Percentiles rank a stretch among this genome's conserved stretches.
Evolutionary conservation across 2,329 filamentous ascomycete genomes (phyloP).

Genomic region (Alternaria arbusti): DNA sequence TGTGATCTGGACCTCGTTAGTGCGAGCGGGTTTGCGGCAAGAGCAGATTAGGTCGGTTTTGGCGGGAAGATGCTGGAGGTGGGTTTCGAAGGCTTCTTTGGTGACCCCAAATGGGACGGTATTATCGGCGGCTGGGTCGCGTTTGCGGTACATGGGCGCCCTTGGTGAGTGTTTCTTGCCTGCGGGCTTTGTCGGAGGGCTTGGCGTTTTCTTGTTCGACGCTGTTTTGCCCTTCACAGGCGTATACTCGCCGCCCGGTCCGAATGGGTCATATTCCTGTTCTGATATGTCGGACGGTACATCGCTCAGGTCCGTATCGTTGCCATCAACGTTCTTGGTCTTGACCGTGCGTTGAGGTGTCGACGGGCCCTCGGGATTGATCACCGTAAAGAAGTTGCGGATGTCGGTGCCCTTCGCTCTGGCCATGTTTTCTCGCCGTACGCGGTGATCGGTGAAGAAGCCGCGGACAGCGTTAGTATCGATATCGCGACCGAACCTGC

Average conservation of each 20-base stretch:
- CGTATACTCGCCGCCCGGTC: not conserved
- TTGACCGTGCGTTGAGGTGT: not conserved
- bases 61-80: slow-evolving; percentile 1
- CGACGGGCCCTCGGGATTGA: not conserved
- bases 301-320: not conserved
- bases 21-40: slow-evolving; percentile 21
- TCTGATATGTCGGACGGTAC: not conserved
- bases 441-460: not conserved
- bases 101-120: slow-evolving; percentile 1
- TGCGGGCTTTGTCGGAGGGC: not conserved
- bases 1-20: slow-evolving; percentile 8
- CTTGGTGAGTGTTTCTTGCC: not conserved
- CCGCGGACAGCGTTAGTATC: not conserved
- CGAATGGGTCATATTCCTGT: not conserved
- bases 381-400: not conserved
- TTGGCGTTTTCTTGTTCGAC: not conserved
- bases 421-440: not conserved
- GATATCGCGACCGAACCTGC: slow-evolving; percentile 5
- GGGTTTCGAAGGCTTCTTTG: slow-evolving; percentile 4
- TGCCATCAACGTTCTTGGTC: not conserved
- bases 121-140: not conserved
- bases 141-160: slow-evolving; percentile 12
- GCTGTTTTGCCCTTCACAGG: not conserved
- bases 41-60: slow-evolving; percentile 22
- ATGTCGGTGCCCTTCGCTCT: not conserved